Conservation (phyloP, 345 rosid species). For the Eucalyptus regnans region DNA sequence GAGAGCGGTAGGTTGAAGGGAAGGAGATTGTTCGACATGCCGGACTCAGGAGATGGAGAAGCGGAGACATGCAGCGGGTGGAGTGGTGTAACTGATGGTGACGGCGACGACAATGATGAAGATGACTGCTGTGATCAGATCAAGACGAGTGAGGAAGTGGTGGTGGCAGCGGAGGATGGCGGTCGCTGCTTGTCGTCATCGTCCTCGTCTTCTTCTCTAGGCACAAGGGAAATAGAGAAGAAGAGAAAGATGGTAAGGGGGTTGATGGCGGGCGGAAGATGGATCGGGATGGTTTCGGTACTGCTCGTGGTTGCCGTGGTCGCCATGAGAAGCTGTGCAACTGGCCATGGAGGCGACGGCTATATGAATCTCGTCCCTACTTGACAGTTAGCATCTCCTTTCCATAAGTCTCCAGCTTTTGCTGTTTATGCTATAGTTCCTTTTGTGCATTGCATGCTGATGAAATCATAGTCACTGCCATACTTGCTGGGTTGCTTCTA, state of each 20-base stretch:
- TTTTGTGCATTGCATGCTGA: neutral
- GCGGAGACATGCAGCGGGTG: neutral
- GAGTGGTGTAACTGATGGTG: neutral
- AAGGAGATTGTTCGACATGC: constrained; percentile 3
- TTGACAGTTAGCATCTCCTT: neutral
- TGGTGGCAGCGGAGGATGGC: neutral
- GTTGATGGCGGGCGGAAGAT: neutral
- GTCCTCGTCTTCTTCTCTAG: neutral
- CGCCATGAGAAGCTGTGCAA: neutral
- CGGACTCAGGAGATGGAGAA: constrained; percentile 1
- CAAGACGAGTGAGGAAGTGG: neutral
- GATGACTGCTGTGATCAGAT: neutral
- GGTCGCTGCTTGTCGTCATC: neutral
- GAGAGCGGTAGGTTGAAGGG: constrained; percentile 28
- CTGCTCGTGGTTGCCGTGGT: neutral
- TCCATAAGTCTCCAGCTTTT: neutral
- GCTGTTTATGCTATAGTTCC: neutral
- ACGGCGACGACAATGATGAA: neutral
- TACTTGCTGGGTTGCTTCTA: neutral
- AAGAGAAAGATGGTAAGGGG: neutral
- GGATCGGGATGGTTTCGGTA: neutral
- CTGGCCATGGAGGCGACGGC: neutral
- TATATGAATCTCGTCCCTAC: neutral
- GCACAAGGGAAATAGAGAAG: neutral
- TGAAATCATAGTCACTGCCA: neutral